phyloP scores from a whole-genome alignment of 1,284 basidiomycete species.

The Melampsora occidentalis region DNA sequence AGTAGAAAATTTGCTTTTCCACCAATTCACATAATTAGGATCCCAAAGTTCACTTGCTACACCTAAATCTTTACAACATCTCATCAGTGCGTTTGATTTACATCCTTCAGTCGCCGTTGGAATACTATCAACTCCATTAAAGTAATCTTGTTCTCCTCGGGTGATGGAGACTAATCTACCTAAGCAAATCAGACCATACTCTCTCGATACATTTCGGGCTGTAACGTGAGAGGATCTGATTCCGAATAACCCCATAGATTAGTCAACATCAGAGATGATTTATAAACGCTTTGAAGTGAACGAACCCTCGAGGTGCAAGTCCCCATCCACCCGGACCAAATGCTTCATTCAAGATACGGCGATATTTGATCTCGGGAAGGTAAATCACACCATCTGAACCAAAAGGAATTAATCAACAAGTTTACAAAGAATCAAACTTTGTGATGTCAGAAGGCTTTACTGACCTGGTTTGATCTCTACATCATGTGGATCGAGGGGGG shows the following conservation, averaged over 20 bases:
- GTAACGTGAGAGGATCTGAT: constrained; percentile 46
- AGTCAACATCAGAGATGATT: neutral
- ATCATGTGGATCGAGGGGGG: constrained; percentile 72
- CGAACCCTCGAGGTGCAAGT: constrained; percentile 85
- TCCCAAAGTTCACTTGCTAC: constrained; percentile 92
- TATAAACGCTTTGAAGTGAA: constrained; percentile 66
- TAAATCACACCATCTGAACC: constrained; percentile 76
- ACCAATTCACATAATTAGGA: constrained; percentile 47
- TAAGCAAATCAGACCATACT: constrained; percentile 90
- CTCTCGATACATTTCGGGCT: constrained; percentile 81
- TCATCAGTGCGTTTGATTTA: constrained; percentile 95
- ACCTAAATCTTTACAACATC: constrained; percentile 95
- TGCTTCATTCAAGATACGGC: constrained; percentile 86
- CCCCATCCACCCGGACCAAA: constrained; percentile 98
- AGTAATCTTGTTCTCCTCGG: constrained; percentile 95
- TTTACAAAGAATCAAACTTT: neutral
- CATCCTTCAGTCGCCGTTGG: constrained; percentile 91
- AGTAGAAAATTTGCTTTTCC: constrained; percentile 40
- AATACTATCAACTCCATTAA: constrained; percentile 76
- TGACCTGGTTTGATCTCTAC: constrained; percentile 84
- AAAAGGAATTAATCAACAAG: neutral
- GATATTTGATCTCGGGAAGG: constrained; percentile 96
- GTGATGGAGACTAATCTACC: constrained; percentile 91
- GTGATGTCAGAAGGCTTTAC: constrained; percentile 9
- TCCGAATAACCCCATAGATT: neutral